Percentiles rank a stretch among this genome's conserved stretches.
Evolutionary conservation across 2,329 filamentous ascomycete genomes (phyloP).

Genomic region (Epichloe sp.): DNA sequence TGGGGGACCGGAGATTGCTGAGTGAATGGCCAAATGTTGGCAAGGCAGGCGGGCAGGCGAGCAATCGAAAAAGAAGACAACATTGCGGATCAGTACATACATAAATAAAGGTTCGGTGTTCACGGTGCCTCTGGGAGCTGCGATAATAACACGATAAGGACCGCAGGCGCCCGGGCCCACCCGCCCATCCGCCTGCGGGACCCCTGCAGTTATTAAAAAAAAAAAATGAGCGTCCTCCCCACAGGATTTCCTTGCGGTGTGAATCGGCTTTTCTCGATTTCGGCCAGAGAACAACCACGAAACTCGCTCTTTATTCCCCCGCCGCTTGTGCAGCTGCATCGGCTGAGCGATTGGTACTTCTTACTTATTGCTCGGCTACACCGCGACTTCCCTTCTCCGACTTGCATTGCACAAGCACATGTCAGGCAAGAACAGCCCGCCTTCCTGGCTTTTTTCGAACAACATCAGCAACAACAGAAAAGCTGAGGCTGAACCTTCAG

Average conservation of each 20-base stretch:
- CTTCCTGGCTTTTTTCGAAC: constrained; percentile 31
- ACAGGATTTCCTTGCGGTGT: constrained; percentile 4
- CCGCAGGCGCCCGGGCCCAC: not conserved
- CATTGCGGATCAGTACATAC: no score
- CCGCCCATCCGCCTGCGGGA: not conserved
- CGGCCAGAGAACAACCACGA: not conserved
- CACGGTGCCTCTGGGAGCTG: no score
- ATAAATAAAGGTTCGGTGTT: no score
- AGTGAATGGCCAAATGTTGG: no score
- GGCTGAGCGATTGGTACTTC: not conserved
- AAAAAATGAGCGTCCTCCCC: no score
- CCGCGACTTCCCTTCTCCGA: constrained; percentile 1
- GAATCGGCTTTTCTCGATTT: not conserved
- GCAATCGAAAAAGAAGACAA: not conserved
- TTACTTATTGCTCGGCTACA: not conserved
- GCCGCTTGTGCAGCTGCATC: not conserved
- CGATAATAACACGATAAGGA: constrained; percentile 11
- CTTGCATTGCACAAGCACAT: constrained; percentile 13
- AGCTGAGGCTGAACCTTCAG: not conserved
- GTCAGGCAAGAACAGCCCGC: constrained; percentile 20
- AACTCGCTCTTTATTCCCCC: not conserved
- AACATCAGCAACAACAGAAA: constrained; percentile 15
- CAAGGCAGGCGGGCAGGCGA: not conserved
- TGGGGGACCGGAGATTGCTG: constrained; percentile 2
- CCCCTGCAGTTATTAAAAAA: constrained; percentile 1